A percentile compares a stretch with the other conserved stretches of the same genome.
Conservation (phyloP, 805 yeast species). For the Komagataella mondaviorum region DNA sequence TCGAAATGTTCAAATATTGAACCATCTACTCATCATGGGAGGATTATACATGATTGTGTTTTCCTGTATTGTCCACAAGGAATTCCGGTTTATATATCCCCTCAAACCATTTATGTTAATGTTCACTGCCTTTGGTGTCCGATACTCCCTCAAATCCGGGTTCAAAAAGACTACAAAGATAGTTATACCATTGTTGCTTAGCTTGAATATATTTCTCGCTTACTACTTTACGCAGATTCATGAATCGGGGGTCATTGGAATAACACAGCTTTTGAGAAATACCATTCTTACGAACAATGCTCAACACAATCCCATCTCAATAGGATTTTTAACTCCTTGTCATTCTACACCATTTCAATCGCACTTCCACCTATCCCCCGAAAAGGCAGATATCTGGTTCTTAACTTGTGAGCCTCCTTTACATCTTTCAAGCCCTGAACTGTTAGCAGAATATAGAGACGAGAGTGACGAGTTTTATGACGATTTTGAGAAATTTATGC, state of each 20-base stretch:
- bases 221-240: conserved; percentile 45
- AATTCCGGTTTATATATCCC: conserved; percentile 80
- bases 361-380: conserved; percentile 46
- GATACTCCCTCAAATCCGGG: conserved; percentile 2
- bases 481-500: conserved; percentile 46
- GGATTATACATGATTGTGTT: conserved; percentile 37
- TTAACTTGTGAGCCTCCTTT: conserved; percentile 90
- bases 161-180: conserved; percentile 2
- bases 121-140: conserved; percentile 29
- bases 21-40: conserved; percentile 12
- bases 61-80: conserved; percentile 72
- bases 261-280: conserved; percentile 37
- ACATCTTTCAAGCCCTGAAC: conserved; percentile 17
- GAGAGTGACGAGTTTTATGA: conserved; percentile 79
- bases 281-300: conserved; percentile 5
- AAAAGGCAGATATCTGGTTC: conserved; percentile 46
- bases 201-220: conserved; percentile 7
- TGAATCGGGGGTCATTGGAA: conserved; percentile 76
- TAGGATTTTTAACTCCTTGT: conserved; percentile 89
- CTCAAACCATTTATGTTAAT: conserved; percentile 61
- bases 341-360: conserved; percentile 97
- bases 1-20: background rate
- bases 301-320: conserved; percentile 19
- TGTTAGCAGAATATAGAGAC: conserved; percentile 47
- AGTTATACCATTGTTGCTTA: conserved; percentile 2